phyloP scores from a whole-genome alignment of 2,329 filamentous ascomycete species.

The Cladosporium cucumerinum region DNA sequence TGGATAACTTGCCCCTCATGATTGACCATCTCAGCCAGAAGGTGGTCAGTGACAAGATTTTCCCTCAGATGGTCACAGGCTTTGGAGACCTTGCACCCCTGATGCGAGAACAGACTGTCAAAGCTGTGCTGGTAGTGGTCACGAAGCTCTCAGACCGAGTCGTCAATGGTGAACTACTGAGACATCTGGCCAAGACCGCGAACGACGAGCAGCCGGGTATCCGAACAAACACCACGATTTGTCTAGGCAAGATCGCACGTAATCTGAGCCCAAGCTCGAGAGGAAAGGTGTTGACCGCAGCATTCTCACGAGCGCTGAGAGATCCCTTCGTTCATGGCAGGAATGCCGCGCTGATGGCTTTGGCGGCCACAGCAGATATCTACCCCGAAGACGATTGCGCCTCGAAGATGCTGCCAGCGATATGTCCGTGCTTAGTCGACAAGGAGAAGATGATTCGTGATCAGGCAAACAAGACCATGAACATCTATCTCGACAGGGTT shows the following conservation, averaged over 20 bases:
- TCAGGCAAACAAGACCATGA: conserved; percentile 84
- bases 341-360: conserved; percentile 81
- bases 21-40: conserved; percentile 87
- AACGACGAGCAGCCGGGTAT: conserved; percentile 98
- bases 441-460: conserved; percentile 94
- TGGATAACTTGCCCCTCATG: conserved; percentile 86
- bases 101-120: conserved; percentile 92
- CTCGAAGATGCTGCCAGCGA: conserved; percentile 72
- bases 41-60: conserved; percentile 92
- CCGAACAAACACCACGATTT: conserved; percentile 96
- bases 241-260: conserved; percentile 90
- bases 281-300: conserved; percentile 86
- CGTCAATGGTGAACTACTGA: conserved; percentile 88
- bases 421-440: conserved; percentile 83
- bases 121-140: conserved; percentile 84
- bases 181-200: conserved; percentile 88
- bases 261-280: conserved; percentile 73
- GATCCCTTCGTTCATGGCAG: conserved; percentile 95
- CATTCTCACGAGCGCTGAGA: conserved; percentile 81
- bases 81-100: conserved; percentile 90
- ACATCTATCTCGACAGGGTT: conserved; percentile 78
- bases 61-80: conserved; percentile 91
- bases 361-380: conserved; percentile 78
- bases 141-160: conserved; percentile 86
- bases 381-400: conserved; percentile 92